phyloP scores from a whole-genome alignment of 768 basidiomycete genomes.

The Leucocoprinus birnbaumii region DNA sequence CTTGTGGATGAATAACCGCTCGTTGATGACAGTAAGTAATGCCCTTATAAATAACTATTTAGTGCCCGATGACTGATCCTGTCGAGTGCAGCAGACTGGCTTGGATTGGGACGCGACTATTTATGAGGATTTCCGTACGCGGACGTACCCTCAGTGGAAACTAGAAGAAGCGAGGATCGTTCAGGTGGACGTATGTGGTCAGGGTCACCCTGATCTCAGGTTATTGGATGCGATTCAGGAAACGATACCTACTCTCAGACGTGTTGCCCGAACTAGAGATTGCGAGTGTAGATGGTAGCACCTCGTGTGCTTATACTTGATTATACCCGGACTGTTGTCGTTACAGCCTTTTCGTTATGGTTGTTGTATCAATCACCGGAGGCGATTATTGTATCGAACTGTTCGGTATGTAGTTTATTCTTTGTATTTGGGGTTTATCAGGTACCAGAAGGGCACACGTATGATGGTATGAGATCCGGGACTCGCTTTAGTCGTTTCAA shows the following conservation, averaged over 20 bases:
- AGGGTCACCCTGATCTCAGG: constrained; percentile 5
- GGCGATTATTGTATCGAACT: no score
- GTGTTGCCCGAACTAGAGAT: constrained; percentile 35
- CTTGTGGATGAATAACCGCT: background rate
- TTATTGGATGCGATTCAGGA: constrained; percentile 1
- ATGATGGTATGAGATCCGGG: no score
- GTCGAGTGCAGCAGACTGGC: background rate
- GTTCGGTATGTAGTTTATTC: no score
- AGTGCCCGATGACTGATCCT: no score
- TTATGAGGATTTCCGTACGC: background rate
- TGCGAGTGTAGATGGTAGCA: constrained; percentile 6
- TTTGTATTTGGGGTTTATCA: no score
- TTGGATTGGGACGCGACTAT: background rate
- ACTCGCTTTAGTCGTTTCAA: no score
- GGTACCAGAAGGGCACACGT: no score
- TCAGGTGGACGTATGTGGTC: background rate
- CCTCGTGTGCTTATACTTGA: background rate
- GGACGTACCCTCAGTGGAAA: background rate
- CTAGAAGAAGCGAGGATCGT: constrained; percentile 4
- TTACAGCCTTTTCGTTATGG: no score
- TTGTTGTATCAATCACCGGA: no score
- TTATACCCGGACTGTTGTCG: no score
- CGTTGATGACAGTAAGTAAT: background rate
- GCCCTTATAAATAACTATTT: no score
- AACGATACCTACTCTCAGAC: constrained; percentile 12